Evolutionary conservation across 805 yeast species (phyloP), one percentile per base, ranked within the genome.

Genomic region (Candida verbasci): DNA sequence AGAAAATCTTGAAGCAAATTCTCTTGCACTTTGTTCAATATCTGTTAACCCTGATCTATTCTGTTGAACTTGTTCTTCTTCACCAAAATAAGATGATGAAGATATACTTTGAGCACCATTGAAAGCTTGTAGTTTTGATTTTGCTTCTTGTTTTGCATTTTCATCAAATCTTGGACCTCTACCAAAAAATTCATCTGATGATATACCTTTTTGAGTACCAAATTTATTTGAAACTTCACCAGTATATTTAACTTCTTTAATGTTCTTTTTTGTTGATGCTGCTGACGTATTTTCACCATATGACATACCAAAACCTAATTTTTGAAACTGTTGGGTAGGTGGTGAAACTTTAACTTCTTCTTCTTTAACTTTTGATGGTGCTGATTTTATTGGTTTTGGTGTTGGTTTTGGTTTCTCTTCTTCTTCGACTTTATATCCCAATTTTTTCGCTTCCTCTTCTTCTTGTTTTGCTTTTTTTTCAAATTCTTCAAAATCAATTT

Each of bases 111-210:
- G 82, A 2, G 97, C 95, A 38, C 91, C 93, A 41, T 76, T 77
- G 62, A 86, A 93, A 3, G 82, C 66, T 57, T 82, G 87, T 38
- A 93, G 68, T 52, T 93, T 89, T n/a, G 75, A 55, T 45, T 74
- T 73, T 2, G 97, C 97, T 59, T 88, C 96, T 31, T 72, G 72
- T 38, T 82, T 82, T 26, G 86, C 85, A 2, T 69, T 70, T 46
- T 84, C 83, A 52, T 87, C 97, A 53, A 76, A 86, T 17, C 79
- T 66, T 2, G 72, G 72, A 29, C 89, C 91, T 53, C 95, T 80
- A 14, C 96, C 96, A 60, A 93, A 93, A 52, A 76, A 78, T 65
- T 89, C 94, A 62, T 93, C 97, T 2, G 97, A 89, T 0, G 97
- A 93, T 45, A 93, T 93, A 32, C 89, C 96, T 72, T 86, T 91